A percentile compares a stretch with the other conserved stretches of the same genome.
These are phyloP conservation scores for Wickerhamiella siamensis DNA, from an alignment of 805 yeast genomes.

Conservation along the genomic window DNA sequence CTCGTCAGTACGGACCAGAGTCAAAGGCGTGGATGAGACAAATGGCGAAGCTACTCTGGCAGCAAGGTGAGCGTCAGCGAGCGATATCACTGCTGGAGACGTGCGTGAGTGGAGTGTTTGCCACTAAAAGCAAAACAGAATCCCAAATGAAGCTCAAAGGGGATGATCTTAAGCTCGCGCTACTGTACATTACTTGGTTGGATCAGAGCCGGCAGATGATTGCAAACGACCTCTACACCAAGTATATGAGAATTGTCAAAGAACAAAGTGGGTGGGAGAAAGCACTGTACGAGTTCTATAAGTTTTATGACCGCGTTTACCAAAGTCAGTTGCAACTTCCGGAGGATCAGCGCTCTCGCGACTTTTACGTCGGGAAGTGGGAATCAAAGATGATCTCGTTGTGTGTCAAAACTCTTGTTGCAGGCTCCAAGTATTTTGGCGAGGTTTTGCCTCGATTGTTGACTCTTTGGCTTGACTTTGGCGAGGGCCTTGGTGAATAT, in stretches of 20 bases:
- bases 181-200: constrained; percentile 78
- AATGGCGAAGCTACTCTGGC: constrained; percentile 55
- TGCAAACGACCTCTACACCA: constrained; percentile 53
- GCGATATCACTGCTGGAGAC: constrained; percentile 55
- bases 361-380: constrained; percentile 27
- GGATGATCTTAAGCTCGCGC: constrained; percentile 35
- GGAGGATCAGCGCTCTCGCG: constrained; percentile 13
- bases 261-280: constrained; percentile 53
- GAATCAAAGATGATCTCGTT: constrained; percentile 42
- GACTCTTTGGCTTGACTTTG: constrained; percentile 61
- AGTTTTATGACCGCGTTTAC: constrained; percentile 60
- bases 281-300: constrained; percentile 67
- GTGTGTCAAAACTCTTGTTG: constrained; percentile 44
- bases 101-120: constrained; percentile 20
- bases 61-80: constrained; percentile 71
- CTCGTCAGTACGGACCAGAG: constrained; percentile 8
- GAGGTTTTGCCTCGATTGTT: constrained; percentile 77
- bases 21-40: constrained; percentile 8
- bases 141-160: constrained; percentile 2
- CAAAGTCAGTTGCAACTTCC: constrained; percentile 44
- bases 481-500: constrained; percentile 1
- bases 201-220: constrained; percentile 75
- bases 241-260: constrained; percentile 46
- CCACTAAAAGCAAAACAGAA: constrained; percentile 6
- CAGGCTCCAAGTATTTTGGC: constrained; percentile 51